Conservation (phyloP, 116 monocot species). For the Phalaenopsis hybrid region DNA sequence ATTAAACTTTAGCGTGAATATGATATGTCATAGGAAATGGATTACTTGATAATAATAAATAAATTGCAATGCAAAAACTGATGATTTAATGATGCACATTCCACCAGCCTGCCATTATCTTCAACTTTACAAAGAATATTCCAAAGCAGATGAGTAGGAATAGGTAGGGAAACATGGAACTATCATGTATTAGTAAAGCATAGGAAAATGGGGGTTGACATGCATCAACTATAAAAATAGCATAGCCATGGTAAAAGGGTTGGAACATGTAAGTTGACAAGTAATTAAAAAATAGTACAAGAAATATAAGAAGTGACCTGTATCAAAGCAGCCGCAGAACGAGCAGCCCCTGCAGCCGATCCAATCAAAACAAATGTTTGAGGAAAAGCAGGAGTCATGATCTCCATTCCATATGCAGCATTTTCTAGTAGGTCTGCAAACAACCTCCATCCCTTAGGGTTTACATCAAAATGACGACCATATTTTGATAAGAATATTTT, state of each 20-base stretch:
- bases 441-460: conserved; percentile 95
- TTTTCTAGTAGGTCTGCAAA: conserved; percentile 96
- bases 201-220: background rate
- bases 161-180: background rate
- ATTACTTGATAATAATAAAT: background rate
- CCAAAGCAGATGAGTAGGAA: background rate
- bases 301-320: conserved; percentile 39
- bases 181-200: background rate
- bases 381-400: conserved; percentile 89
- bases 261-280: background rate
- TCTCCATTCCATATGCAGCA: conserved; percentile 83
- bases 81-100: background rate
- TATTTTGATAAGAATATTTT: conserved; percentile 92
- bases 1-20: background rate
- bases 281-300: background rate
- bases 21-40: background rate
- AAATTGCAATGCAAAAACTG: background rate
- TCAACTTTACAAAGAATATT: background rate
- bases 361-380: conserved; percentile 89
- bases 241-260: conserved; percentile 2
- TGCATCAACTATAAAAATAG: background rate
- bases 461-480: conserved; percentile 97
- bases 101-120: background rate
- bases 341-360: conserved; percentile 84
- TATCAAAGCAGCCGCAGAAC: conserved; percentile 87